Evolutionary conservation across 2,329 filamentous ascomycete species (phyloP), one percentile per base, ranked within the genome.

Genomic region (Fusarium chaquense): DNA sequence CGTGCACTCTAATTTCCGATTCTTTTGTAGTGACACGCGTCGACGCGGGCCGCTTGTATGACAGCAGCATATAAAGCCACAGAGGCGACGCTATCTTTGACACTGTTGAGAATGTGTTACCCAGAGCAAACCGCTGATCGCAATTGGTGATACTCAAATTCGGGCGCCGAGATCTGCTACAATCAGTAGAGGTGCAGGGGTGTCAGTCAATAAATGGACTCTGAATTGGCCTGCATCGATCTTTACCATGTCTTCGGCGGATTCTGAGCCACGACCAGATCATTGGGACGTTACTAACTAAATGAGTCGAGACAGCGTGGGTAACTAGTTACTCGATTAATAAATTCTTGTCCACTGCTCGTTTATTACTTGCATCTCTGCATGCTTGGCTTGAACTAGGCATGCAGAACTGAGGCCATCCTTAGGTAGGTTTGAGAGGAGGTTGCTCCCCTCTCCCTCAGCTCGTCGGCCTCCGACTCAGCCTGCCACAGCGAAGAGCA

Each of bases 361-460:
- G 33, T 40, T 26, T 6, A 51, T 51, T 20, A 20, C 24, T 20
- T 33, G 13, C 47, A 40, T 51, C 24, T 15, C 24, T 41, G 35
- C 24, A 52, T 36, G 11, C 4, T 41, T 52, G 30, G 49, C n/a
- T 36, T 13, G n/a, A 51, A 26, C 35, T 15, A 18, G 6, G 3
- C n/a, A 52, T 22, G 32, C 33, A 52, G n/a, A 20, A 36, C 24
- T 52, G 49, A 52, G 35, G 35, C 49, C 49, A 30, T 41, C 47
- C 47, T 38, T 9, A 18, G 9, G 3, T 30, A 20, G 9, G 4
- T 30, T n/a, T 20, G 36, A 41, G n/a, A 36, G 12, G 24, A 36
- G 35, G 24, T 30, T 28, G 5, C n/a, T 30, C 28, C 28, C 28
- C 28, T 30, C 10, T 30, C 33, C 24, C 33, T 52, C 35, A 41